Conservation (phyloP, 139 green algal species). For the Chlorella sp. region DNA sequence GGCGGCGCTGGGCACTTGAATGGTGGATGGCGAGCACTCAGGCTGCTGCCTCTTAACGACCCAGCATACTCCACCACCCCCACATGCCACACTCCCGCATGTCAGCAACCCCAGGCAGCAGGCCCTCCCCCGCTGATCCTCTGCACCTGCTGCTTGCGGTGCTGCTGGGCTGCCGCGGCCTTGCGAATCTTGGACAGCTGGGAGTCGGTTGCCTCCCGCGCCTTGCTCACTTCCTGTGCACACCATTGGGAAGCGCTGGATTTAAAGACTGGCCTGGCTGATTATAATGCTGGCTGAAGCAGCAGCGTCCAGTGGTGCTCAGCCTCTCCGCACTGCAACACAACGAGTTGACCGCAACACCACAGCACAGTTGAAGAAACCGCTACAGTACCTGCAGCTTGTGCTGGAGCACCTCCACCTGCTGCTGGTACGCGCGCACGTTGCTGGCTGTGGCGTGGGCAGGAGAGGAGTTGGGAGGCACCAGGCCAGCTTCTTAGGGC, state of each 20-base stretch:
- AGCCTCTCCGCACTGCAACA: too few relatives aligned
- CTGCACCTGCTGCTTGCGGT: not conserved
- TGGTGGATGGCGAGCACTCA: not conserved
- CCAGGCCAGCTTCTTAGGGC: too few relatives aligned
- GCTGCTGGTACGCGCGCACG: not conserved
- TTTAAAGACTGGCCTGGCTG: too few relatives aligned
- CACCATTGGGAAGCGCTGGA: too few relatives aligned
- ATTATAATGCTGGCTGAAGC: too few relatives aligned
- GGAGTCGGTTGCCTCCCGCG: not conserved
- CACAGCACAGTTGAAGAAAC: too few relatives aligned
- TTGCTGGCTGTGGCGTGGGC: slow-evolving; percentile 1
- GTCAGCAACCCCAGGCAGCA: not conserved
- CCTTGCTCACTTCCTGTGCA: not conserved
- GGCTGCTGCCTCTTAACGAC: not conserved
- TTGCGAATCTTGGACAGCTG: not conserved
- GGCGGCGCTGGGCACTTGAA: not conserved
- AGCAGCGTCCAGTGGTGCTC: too few relatives aligned
- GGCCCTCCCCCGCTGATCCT: not conserved
- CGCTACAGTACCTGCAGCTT: too few relatives aligned
- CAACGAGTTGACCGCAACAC: too few relatives aligned
- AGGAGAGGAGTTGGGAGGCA: too few relatives aligned
- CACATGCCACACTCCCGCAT: too few relatives aligned
- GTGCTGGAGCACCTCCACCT: not conserved
- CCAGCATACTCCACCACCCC: not conserved
- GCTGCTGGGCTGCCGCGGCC: not conserved